These are phyloP conservation scores for Claviceps sp. DNA, from an alignment of 2,329 filamentous ascomycete species.

Conservation along the genomic window DNA sequence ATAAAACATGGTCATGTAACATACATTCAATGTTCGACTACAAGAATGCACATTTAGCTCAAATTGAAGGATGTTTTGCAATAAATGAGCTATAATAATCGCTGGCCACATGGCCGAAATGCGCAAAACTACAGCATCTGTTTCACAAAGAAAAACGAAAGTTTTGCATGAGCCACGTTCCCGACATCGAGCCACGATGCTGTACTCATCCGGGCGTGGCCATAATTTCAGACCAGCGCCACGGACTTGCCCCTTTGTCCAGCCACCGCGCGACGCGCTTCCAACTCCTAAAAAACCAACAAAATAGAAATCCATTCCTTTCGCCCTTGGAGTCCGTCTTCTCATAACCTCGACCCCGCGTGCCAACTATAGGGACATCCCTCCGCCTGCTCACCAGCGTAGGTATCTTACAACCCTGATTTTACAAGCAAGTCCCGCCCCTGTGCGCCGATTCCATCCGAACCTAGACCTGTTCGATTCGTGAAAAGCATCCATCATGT, in stretches of 20 bases:
- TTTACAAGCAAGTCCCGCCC: constrained; percentile 4
- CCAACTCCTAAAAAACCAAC: not conserved
- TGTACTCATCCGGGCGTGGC: not conserved
- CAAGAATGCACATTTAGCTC: too few species aligned
- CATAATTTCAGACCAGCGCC: not conserved
- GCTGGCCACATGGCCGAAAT: not conserved
- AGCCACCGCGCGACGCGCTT: not conserved
- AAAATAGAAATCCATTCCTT: not conserved
- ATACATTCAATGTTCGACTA: too few species aligned
- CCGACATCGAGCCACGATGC: not conserved
- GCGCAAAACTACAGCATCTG: not conserved
- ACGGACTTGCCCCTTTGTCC: not conserved
- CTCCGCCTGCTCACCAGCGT: not conserved
- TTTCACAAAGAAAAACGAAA: not conserved
- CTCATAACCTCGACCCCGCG: not conserved
- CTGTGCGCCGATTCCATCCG: not conserved
- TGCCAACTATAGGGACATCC: not conserved
- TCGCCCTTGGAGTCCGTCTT: not conserved
- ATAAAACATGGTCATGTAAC: too few species aligned
- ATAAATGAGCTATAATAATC: too few species aligned
- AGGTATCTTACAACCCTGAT: not conserved
- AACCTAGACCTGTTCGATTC: not conserved
- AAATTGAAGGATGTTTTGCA: too few species aligned
- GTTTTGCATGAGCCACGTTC: not conserved
- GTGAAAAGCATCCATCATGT: not conserved